Conservation (phyloP, 768 basidiomycete species). For the Thelephora aurantiotincta region DNA sequence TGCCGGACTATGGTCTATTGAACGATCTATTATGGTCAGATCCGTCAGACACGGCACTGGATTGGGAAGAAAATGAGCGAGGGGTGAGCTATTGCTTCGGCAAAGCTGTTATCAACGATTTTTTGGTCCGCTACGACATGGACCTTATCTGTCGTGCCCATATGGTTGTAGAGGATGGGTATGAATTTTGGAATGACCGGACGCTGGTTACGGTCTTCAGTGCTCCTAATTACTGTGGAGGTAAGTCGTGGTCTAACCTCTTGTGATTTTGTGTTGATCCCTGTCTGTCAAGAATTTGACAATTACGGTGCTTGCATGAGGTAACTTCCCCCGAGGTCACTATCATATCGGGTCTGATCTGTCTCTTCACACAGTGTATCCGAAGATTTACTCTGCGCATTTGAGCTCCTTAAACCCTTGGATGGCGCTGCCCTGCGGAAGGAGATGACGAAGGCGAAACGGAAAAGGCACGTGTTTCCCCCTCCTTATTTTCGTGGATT, state of each 20-base stretch:
- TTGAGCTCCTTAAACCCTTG: conserved; percentile 91
- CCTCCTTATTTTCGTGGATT: too few species aligned
- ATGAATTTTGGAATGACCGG: conserved; percentile 99
- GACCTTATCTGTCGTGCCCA: conserved; percentile 98
- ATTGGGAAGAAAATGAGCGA: conserved; percentile 99
- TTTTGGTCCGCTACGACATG: conserved; percentile 92
- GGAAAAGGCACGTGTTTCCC: conserved; percentile 65
- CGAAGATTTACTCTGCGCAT: conserved; percentile 93
- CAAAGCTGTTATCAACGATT: conserved; percentile 93
- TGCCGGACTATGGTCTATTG: conserved; percentile 93
- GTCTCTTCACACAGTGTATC: conserved; percentile 49
- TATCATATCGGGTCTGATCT: neutral
- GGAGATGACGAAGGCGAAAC: conserved; percentile 97
- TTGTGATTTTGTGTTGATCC: conserved; percentile 3
- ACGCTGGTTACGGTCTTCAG: conserved; percentile 98
- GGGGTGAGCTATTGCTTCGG: conserved; percentile 99
- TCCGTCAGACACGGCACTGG: conserved; percentile 91
- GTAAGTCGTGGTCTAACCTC: conserved; percentile 33
- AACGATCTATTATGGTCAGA: conserved; percentile 98
- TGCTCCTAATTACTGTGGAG: conserved; percentile 93
- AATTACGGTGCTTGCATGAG: conserved; percentile 95
- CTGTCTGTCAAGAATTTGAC: conserved; percentile 56
- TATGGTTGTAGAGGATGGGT: conserved; percentile 99
- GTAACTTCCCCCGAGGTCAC: conserved; percentile 22
- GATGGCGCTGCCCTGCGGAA: conserved; percentile 91